Evolutionary conservation across 768 basidiomycete species (phyloP).

Genomic region (Suillus cothurnatus): DNA sequence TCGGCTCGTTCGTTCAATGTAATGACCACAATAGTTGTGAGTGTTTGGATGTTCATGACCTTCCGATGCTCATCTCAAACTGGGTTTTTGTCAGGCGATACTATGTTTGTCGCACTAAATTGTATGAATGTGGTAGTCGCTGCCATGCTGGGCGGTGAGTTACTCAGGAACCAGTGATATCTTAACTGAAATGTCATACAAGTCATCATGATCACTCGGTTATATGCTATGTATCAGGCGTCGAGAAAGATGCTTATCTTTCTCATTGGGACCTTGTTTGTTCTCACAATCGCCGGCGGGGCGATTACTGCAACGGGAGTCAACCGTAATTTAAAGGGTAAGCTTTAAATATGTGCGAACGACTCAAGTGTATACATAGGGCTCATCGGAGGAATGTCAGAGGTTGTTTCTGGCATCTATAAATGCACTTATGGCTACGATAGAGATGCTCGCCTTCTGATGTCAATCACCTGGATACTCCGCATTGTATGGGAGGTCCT

Average conservation of each 20-base stretch:
- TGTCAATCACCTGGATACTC: not conserved
- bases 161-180: not conserved
- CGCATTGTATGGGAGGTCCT: not conserved
- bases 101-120: not conserved
- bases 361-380: not conserved
- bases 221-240: conserved; percentile 2
- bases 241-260: conserved; percentile 1
- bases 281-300: not conserved
- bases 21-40: not conserved
- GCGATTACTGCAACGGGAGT: not conserved
- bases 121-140: not conserved
- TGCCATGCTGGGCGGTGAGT: conserved; percentile 1
- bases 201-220: conserved; percentile 3
- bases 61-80: not conserved
- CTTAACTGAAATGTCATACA: not conserved
- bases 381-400: not conserved
- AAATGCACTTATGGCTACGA: not conserved
- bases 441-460: not conserved
- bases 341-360: not conserved
- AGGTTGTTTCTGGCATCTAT: not conserved
- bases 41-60: not conserved
- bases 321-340: not conserved
- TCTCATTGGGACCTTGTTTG: not conserved
- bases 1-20: not conserved
- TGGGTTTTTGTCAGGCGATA: not conserved